phyloP scores from a whole-genome alignment of 1,139 yeast species.

The Candida sp. region DNA sequence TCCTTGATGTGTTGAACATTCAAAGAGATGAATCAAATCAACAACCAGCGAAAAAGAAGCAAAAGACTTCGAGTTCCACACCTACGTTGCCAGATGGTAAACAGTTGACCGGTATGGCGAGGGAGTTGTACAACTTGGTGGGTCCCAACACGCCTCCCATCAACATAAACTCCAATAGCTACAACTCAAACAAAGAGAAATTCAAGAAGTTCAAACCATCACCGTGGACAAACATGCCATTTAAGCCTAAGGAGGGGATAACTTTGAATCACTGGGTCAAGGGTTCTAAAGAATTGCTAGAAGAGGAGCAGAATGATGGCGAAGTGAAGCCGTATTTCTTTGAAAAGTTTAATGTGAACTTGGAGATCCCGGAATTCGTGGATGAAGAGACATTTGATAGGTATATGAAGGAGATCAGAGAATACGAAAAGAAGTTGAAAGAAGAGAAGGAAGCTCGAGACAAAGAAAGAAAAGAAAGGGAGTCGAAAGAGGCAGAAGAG shows the following conservation, averaged over 20 bases:
- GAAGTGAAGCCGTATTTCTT: conserved; percentile 66
- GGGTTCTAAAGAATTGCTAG: conserved; percentile 61
- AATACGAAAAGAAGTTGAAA: conserved; percentile 24
- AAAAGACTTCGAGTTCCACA: conserved; percentile 33
- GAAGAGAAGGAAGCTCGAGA: conserved; percentile 22
- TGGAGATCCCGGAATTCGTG: conserved; percentile 73
- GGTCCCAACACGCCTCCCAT: conserved; percentile 96
- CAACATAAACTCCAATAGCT: conserved; percentile 51
- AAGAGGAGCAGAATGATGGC: conserved; percentile 23
- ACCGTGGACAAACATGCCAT: conserved; percentile 79
- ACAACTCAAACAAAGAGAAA: conserved; percentile 62
- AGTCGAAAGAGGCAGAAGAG: conserved; percentile 14
- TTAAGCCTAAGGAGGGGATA: conserved; percentile 52
- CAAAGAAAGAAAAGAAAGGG: conserved; percentile 23
- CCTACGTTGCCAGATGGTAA: conserved; percentile 36
- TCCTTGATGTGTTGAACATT: conserved; percentile 79
- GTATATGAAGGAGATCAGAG: conserved; percentile 47
- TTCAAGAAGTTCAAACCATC: conserved; percentile 71
- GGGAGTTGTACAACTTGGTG: conserved; percentile 85
- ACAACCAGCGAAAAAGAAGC: conserved; percentile 37
- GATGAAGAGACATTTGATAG: conserved; percentile 65
- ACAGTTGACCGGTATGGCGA: conserved; percentile 72
- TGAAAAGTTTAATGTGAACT: conserved; percentile 72
- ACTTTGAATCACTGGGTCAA: conserved; percentile 87
- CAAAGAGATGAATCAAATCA: conserved; percentile 43